These are phyloP conservation scores for Cercophora newfieldiana DNA, from an alignment of 495 filamentous ascomycete species.

Conservation along the genomic window DNA sequence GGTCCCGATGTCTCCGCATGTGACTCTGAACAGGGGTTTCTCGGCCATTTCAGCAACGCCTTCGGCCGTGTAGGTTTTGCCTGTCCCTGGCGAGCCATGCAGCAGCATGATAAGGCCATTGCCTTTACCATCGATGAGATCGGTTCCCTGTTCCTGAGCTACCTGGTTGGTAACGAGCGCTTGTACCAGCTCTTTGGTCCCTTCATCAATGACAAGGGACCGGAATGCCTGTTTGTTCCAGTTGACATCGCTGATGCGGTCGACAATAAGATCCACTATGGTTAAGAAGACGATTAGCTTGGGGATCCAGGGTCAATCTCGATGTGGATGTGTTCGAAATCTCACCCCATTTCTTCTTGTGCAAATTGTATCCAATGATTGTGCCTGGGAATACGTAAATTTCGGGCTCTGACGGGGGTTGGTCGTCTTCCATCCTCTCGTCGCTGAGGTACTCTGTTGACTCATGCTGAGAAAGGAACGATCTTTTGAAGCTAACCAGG, in stretches of 20 bases:
- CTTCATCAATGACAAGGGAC: conserved; percentile 48
- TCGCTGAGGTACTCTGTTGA: no score
- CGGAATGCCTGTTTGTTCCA: conserved; percentile 43
- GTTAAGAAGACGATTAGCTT: no score
- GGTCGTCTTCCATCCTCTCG: no score
- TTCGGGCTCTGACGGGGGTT: no score
- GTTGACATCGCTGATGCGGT: conserved; percentile 7
- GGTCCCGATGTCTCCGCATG: conserved; percentile 13
- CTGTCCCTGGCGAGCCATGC: conserved; percentile 15
- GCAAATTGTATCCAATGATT: no score
- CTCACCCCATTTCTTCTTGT: no score
- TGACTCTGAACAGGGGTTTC: conserved; percentile 6
- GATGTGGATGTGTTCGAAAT: no score
- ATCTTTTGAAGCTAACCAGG: no score
- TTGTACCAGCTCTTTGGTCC: conserved; percentile 50
- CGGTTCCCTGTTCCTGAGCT: not conserved
- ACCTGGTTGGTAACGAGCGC: conserved; percentile 52
- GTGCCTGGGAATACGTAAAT: no score
- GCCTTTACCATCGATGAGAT: conserved; percentile 18
- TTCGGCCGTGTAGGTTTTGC: conserved; percentile 20
- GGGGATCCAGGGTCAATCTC: no score
- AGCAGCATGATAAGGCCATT: conserved; percentile 17
- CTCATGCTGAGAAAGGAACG: no score
- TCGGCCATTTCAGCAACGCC: conserved; percentile 3
- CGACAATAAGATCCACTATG: no score